Conservation (phyloP, 108 stramenopile species). For the Nitzschia palea region DNA sequence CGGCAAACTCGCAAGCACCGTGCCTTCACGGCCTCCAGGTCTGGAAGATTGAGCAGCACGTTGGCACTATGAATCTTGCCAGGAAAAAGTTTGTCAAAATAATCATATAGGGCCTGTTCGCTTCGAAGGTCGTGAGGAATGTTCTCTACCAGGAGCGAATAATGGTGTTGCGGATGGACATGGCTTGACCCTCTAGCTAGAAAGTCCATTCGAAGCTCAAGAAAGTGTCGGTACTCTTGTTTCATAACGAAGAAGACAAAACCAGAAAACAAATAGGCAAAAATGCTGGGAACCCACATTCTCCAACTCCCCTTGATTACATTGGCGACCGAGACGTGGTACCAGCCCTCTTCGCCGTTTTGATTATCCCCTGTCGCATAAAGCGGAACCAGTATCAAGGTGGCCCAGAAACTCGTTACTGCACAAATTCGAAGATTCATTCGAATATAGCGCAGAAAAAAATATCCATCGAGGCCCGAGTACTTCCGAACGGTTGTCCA, state of each 20-base stretch:
- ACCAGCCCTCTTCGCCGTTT: constrained; percentile 72
- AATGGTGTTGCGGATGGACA: constrained; percentile 71
- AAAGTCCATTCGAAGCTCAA: constrained; percentile 86
- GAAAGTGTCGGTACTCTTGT: constrained; percentile 84
- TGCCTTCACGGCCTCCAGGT: constrained; percentile 60
- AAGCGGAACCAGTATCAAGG: constrained; percentile 66
- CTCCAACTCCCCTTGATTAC: constrained; percentile 55
- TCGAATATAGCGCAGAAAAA: constrained; percentile 86
- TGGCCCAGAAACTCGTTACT: constrained; percentile 80
- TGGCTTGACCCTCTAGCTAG: constrained; percentile 63
- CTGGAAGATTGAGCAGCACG: constrained; percentile 79
- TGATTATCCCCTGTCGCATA: constrained; percentile 65
- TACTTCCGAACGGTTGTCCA: constrained; percentile 69
- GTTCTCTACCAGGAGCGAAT: constrained; percentile 84
- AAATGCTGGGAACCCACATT: constrained; percentile 86
- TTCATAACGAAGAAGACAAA: constrained; percentile 85
- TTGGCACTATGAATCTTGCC: constrained; percentile 72
- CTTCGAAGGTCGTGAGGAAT: constrained; percentile 83
- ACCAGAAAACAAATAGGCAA: constrained; percentile 79
- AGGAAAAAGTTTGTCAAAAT: constrained; percentile 87
- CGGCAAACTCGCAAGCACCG: constrained; percentile 60
- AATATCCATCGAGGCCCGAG: constrained; percentile 91
- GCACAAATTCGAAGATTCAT: constrained; percentile 81
- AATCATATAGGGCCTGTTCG: constrained; percentile 77
- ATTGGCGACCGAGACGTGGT: constrained; percentile 85